Conservation (phyloP, 1,284 basidiomycete species). For the Gymnopus androsaceus region DNA sequence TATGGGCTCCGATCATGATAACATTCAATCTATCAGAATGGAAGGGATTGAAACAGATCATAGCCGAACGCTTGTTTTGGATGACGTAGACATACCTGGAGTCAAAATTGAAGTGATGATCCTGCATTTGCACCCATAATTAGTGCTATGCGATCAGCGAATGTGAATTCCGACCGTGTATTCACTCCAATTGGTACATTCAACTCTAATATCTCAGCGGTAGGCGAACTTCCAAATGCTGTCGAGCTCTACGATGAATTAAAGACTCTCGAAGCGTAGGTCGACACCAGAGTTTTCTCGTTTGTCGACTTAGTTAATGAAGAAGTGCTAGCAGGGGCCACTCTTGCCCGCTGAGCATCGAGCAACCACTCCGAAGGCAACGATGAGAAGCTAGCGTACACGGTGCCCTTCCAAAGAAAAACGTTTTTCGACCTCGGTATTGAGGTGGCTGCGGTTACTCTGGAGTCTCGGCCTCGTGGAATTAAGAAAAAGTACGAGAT, state of each 20-base stretch:
- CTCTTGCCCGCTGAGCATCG: neutral
- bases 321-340: neutral
- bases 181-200: neutral
- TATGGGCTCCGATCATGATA: too few relatives aligned
- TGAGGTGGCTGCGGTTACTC: too few relatives aligned
- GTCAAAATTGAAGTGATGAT: neutral
- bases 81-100: neutral
- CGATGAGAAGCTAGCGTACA: too few relatives aligned
- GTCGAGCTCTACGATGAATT: neutral
- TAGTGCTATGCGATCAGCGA: neutral
- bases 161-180: neutral
- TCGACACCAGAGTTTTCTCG: neutral
- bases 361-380: too few relatives aligned
- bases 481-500: too few relatives aligned
- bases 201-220: neutral
- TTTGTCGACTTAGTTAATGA: neutral
- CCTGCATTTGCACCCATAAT: neutral
- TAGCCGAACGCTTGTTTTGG: neutral
- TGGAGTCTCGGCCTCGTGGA: too few relatives aligned
- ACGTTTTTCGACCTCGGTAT: too few relatives aligned
- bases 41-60: neutral
- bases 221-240: neutral
- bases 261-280: neutral
- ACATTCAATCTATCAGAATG: neutral
- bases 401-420: too few relatives aligned